Conservation (phyloP, 78 protist species). For the Mantamonas sphyraenae region DNA sequence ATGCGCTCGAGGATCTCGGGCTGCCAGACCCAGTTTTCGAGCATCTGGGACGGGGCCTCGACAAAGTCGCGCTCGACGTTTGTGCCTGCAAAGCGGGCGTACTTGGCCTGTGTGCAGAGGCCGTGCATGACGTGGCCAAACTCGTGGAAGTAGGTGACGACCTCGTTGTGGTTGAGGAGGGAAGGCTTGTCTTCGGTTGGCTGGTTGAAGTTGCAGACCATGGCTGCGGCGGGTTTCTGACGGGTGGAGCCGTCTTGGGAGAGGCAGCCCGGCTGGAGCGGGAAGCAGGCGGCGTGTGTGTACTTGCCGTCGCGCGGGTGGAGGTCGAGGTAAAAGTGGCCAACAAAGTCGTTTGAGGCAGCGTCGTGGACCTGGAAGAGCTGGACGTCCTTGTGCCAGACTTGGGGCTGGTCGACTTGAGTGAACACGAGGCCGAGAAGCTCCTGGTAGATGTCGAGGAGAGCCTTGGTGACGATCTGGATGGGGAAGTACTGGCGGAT, state of each 20-base stretch:
- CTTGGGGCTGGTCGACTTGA: not conserved
- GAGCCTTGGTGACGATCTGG: slow-evolving; percentile 13
- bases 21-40: slow-evolving; percentile 66
- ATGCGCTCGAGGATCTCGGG: slow-evolving; percentile 20
- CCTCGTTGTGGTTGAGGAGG: slow-evolving; percentile 45
- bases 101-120: slow-evolving; percentile 7
- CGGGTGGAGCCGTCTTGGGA: slow-evolving; percentile 1
- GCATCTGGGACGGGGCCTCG: slow-evolving; percentile 59
- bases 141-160: slow-evolving; percentile 59
- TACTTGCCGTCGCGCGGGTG: slow-evolving; percentile 70
- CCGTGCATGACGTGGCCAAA: slow-evolving; percentile 49
- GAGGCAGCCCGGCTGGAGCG: slow-evolving; percentile 17
- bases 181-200: slow-evolving; percentile 23
- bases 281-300: slow-evolving; percentile 34
- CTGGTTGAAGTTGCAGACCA: slow-evolving; percentile 33
- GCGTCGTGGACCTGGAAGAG: slow-evolving; percentile 8
- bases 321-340: slow-evolving; percentile 58
- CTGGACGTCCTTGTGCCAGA: slow-evolving; percentile 8
- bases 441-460: slow-evolving; percentile 37
- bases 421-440: slow-evolving; percentile 25
- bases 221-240: slow-evolving; percentile 25
- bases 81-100: slow-evolving; percentile 40
- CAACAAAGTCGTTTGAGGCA: slow-evolving; percentile 12
- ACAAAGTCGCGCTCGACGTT: slow-evolving; percentile 61
- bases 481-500: slow-evolving; percentile 46